Evolutionary conservation across 495 filamentous ascomycete species (phyloP), one percentile per base, ranked within the genome.

Genomic region (Neurospora sp.): DNA sequence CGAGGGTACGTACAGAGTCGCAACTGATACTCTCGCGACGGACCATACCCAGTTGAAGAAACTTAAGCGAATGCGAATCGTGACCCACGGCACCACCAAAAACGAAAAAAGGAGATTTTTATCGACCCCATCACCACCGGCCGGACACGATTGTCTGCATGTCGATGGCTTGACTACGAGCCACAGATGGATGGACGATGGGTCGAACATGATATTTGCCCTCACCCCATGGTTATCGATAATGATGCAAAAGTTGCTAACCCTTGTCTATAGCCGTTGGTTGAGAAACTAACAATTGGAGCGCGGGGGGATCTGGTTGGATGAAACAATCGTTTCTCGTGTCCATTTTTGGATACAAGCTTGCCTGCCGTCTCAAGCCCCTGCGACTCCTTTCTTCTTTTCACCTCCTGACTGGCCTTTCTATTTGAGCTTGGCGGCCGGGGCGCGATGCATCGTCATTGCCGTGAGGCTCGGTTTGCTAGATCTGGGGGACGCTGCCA

Each of bases 251-350:
- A 61, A 65, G 27, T 37, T 65, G 14, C 22, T 35, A 35, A 37
- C 31, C 53, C 53, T 65, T 65, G 22, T 8, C 53, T 4, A 8
- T 35, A 1, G 53, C 27, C 35, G 35, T 65, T 16, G 27, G 53
- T 31, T 17, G 22, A 65, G 53, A 65, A 65, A 9, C 53, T 65
- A 37, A 35, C 27, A 65, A 4, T 65, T 31, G 27, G 6, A 35
- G 27, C 3, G 53, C 53, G 53, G 27, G 27, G 72, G 69, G 72
- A 75, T 80, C 73, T 82, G 82, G 81, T 83, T 84, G 82, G 83
- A 78, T 83, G 81, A 83, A 83, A 84, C 83, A 78, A 53, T 77
- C 72, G 81, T 84, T 84, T 85, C 83, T 85, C 83, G 83, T 85
- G 82, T 85, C 83, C 83, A 84, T 82, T 84, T 84, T 85, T 85